These are phyloP conservation scores for Aphanomyces stellatus DNA, from an alignment of 352 stramenopile species.

Conservation along the genomic window DNA sequence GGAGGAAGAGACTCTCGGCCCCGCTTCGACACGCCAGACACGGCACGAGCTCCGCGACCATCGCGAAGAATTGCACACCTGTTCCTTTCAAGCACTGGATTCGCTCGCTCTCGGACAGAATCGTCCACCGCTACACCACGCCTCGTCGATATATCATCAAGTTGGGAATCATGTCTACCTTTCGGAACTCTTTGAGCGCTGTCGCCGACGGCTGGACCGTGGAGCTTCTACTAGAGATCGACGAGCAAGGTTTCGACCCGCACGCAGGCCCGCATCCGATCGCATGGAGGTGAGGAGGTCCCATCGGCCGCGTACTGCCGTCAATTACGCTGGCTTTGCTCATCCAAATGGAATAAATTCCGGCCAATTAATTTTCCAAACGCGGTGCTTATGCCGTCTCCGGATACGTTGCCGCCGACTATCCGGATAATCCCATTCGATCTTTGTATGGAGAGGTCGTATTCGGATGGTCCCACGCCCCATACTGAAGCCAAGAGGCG, in stretches of 20 bases:
- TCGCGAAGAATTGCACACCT: constrained; percentile 61
- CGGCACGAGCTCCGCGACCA: constrained; percentile 53
- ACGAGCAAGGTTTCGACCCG: constrained; percentile 1
- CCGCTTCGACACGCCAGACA: constrained; percentile 72
- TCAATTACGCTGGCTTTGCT: constrained; percentile 8
- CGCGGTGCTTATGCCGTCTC: neutral
- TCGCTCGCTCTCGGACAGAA: constrained; percentile 71
- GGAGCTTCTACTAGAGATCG: neutral
- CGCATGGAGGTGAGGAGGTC: neutral
- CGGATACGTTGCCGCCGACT: neutral
- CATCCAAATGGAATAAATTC: constrained; percentile 10
- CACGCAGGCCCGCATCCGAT: neutral
- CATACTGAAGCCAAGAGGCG: neutral
- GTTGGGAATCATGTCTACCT: neutral
- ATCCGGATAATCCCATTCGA: constrained; percentile 2
- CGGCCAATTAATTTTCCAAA: constrained; percentile 7
- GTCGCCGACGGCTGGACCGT: constrained; percentile 16
- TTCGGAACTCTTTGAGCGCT: constrained; percentile 18
- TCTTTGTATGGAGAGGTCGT: neutral
- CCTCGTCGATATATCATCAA: no score
- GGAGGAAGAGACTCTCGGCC: constrained; percentile 61
- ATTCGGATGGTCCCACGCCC: neutral
- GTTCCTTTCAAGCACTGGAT: constrained; percentile 54
- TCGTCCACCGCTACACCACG: constrained; percentile 52
- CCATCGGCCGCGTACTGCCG: neutral